Percentiles rank a stretch among this genome's conserved stretches.
These are phyloP conservation scores for Fusarium sp. DNA, from an alignment of 2,329 filamentous ascomycete genomes.

Conservation along the genomic window DNA sequence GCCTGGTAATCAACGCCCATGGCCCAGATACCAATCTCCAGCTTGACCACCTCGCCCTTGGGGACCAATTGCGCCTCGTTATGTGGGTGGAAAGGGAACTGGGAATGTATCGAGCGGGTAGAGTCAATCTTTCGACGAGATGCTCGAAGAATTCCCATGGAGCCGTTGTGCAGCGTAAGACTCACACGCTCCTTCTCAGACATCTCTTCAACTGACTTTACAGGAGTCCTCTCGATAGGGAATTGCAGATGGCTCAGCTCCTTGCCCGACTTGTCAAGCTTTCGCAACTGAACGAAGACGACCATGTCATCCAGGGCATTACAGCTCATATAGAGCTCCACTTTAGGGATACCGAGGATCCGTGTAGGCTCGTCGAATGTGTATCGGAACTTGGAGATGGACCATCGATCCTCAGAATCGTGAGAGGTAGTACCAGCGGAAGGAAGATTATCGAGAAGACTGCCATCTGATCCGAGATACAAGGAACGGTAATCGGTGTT, in stretches of 20 bases:
- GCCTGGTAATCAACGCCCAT: neutral
- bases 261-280: neutral
- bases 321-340: slow-evolving; percentile 33
- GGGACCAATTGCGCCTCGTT: neutral
- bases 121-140: neutral
- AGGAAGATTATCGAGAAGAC: neutral
- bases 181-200: neutral
- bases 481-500: neutral
- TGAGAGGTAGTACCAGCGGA: slow-evolving; percentile 3
- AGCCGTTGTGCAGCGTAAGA: neutral
- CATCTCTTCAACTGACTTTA: neutral
- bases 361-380: slow-evolving; percentile 24
- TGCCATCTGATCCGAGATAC: neutral
- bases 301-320: slow-evolving; percentile 14
- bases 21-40: neutral
- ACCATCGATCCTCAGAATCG: slow-evolving; percentile 31
- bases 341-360: slow-evolving; percentile 26
- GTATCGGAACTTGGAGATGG: slow-evolving; percentile 28
- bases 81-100: neutral
- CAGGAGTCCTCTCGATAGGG: neutral
- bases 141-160: neutral
- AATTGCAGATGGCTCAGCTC: neutral
- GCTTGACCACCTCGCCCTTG: neutral
- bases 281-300: neutral
- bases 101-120: neutral